Evolutionary conservation across 169 alveolate genomes (phyloP).

Genomic region (Babesia bovis): DNA sequence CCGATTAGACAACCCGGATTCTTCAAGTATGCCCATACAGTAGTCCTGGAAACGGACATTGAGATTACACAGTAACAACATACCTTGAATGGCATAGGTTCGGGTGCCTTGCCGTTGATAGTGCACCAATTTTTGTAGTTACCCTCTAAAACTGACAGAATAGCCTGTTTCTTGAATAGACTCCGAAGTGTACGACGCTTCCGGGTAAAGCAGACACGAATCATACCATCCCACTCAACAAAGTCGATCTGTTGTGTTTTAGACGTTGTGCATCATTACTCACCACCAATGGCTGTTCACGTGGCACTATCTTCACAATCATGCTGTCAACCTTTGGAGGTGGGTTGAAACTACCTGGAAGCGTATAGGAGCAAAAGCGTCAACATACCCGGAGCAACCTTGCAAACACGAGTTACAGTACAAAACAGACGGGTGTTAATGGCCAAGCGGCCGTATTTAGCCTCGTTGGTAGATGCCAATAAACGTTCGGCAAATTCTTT

Average conservation of each 20-base stretch:
- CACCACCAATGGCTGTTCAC: constrained; percentile 87
- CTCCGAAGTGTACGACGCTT: constrained; percentile 96
- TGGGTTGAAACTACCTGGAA: constrained; percentile 95
- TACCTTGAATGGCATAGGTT: constrained; percentile 49
- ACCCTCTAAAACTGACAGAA: constrained; percentile 88
- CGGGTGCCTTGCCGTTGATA: constrained; percentile 74
- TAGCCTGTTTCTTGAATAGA: constrained; percentile 91
- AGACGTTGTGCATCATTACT: too few species aligned
- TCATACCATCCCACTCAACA: constrained; percentile 98
- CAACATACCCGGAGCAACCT: constrained; percentile 85
- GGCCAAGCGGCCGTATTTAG: constrained; percentile 95
- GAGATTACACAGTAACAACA: neutral
- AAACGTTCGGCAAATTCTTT: constrained; percentile 98
- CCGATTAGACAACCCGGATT: constrained; percentile 71
- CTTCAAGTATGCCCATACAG: constrained; percentile 69
- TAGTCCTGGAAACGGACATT: constrained; percentile 18
- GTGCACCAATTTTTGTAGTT: constrained; percentile 90
- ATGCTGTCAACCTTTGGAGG: constrained; percentile 99
- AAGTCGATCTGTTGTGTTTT: constrained; percentile 89
- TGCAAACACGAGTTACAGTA: constrained; percentile 87
- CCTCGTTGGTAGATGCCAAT: constrained; percentile 92
- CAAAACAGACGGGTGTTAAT: constrained; percentile 93
- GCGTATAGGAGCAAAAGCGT: neutral
- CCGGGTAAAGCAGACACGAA: constrained; percentile 95
- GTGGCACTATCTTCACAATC: constrained; percentile 96